Base-by-base conservation (phyloP, 441 rosid genomes). In the Erodium moschatum region DNA sequence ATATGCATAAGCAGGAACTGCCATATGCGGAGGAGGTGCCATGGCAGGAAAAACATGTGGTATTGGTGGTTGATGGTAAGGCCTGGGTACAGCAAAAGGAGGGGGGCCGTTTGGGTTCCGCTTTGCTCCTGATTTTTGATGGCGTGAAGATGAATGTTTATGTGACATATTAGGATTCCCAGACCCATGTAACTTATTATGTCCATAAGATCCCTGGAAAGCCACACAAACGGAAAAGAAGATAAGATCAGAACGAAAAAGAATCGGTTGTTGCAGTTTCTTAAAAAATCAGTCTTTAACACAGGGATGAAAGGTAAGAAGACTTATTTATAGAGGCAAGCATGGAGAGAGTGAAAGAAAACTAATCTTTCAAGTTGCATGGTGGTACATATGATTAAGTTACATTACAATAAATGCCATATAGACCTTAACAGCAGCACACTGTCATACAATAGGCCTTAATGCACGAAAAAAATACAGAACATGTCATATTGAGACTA, bases 81-180 rank as follows among this genome's bases (percentile, higher is more conserved):
- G 82, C 40, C 80, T 73, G 9, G 82, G 86, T 69, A 77, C 72
- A 52, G 86, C 80, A 73, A 81, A 85, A 69, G 87, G 87, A 62
- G 89, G 90, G 2, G 81, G 73, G 12, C 70, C 83, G 70, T 81
- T 85, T 64, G 81, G 79, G 79, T 80, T 84, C 67, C 85, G 87
- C 78, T 84, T 93, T 0, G 85, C 66, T 52, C 89, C 89, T 63
- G 87, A 72, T 74, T 78, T 93, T 29, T 87, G 86, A 81, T 86
- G 83, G 62, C 87, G 89, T 6, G 73, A 66, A 48, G 87, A 71
- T 44, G 81, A 77, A 76, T 85, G 81, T 75, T 81, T 89, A 75
- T 85, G 79, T 3, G 80, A 74, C 46, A 77, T 69, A 74, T 86
- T 89, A 38, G 69, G 69, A 73, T 85, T 84, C 73, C 89, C 89